phyloP scores from a whole-genome alignment of 768 basidiomycete genomes.

The Hygrocybe coccinea region DNA sequence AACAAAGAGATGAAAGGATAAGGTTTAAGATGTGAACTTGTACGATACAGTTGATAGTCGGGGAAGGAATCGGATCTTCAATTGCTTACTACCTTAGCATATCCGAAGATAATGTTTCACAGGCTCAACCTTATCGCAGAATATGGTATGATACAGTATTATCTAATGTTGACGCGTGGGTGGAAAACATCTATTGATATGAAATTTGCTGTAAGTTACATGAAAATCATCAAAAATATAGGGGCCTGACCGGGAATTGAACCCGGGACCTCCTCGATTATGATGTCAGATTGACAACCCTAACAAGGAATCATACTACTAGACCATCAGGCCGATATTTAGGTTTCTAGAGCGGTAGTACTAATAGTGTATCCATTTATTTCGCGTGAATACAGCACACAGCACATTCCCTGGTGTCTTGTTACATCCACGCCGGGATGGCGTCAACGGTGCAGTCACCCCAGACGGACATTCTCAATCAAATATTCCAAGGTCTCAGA shows the following conservation, averaged over 20 bases:
- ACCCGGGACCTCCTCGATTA: constrained; percentile 79
- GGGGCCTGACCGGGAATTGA: constrained; percentile 62
- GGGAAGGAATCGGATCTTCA: too few relatives aligned
- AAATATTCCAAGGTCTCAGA: constrained; percentile 64
- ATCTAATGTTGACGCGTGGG: too few relatives aligned
- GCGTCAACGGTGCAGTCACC: constrained; percentile 52
- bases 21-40: too few relatives aligned
- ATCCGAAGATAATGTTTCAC: too few relatives aligned
- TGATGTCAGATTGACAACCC: constrained; percentile 28
- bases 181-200: neutral
- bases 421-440: constrained; percentile 49
- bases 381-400: too few relatives aligned
- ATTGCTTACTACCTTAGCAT: too few relatives aligned
- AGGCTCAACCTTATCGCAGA: too few relatives aligned
- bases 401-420: too few relatives aligned
- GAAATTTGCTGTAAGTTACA: neutral
- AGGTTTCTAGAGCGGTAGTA: neutral
- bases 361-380: neutral
- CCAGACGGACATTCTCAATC: constrained; percentile 57
- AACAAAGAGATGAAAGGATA: too few relatives aligned
- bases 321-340: constrained; percentile 49
- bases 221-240: constrained; percentile 15
- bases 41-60: too few relatives aligned
- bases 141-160: too few relatives aligned
- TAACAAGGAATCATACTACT: constrained; percentile 66